Evolutionary conservation across 2,329 filamentous ascomycete genomes (phyloP).

Genomic region (Paecilomyces variotii): DNA sequence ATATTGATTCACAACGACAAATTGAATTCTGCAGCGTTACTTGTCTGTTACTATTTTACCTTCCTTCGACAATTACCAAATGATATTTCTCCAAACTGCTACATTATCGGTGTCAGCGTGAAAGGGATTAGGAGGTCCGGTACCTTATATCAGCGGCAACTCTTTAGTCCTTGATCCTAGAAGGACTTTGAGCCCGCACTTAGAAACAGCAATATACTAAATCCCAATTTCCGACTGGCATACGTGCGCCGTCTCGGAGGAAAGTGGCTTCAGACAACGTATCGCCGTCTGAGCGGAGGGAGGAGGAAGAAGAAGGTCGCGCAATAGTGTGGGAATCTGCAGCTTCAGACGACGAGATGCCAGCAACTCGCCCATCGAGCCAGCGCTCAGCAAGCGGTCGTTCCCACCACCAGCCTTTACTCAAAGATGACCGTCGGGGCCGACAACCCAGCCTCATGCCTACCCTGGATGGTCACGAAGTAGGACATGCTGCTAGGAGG

Average conservation of each 20-base stretch:
- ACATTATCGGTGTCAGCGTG: background rate
- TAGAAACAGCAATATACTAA: background rate
- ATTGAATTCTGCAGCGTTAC: background rate
- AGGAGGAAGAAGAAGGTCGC: constrained; percentile 20
- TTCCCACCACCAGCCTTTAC: constrained; percentile 43
- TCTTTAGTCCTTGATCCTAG: background rate
- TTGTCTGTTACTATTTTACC: background rate
- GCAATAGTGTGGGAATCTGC: constrained; percentile 29
- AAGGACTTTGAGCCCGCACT: background rate
- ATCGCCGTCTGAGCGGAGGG: constrained; percentile 8
- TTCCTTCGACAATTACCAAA: background rate
- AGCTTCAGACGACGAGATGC: constrained; percentile 38
- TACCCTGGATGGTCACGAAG: constrained; percentile 23
- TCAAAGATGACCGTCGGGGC: constrained; percentile 40
- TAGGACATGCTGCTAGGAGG: constrained; percentile 41
- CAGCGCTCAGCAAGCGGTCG: constrained; percentile 42
- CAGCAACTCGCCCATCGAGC: constrained; percentile 39
- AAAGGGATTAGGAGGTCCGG: background rate
- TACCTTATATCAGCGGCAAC: background rate
- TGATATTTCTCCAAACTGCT: background rate
- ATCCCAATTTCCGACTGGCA: background rate
- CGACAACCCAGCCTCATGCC: constrained; percentile 25
- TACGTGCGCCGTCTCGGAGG: background rate
- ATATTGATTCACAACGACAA: background rate
- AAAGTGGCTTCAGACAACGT: constrained; percentile 26